Evolutionary conservation across 2,329 filamentous ascomycete species (phyloP).

Genomic region (Penicillium sclerotiorum): DNA sequence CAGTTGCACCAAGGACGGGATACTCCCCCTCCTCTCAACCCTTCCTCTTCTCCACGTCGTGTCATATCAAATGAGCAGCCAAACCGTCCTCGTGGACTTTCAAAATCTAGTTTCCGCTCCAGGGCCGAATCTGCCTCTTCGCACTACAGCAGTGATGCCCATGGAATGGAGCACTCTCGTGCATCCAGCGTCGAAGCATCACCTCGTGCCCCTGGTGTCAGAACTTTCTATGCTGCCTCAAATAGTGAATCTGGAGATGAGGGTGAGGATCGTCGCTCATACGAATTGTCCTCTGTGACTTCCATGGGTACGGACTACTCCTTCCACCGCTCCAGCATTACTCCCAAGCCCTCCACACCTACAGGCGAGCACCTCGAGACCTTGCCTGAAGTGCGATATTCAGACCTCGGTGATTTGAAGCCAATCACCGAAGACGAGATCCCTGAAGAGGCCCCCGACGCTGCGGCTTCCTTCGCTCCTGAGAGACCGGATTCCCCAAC

Average conservation of each 20-base stretch:
- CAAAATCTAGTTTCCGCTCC: slow-evolving; percentile 42
- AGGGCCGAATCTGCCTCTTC: slow-evolving; percentile 42
- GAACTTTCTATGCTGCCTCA: slow-evolving; percentile 39
- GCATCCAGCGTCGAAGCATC: slow-evolving; percentile 34
- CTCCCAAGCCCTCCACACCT: slow-evolving; percentile 33
- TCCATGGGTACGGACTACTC: slow-evolving; percentile 38
- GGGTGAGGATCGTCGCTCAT: slow-evolving; percentile 30
- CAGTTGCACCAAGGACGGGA: slow-evolving; percentile 77
- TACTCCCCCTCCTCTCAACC: slow-evolving; percentile 52
- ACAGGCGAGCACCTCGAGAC: slow-evolving; percentile 33
- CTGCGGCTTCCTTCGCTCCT: slow-evolving; percentile 16
- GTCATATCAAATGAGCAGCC: slow-evolving; percentile 24
- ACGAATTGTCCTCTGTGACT: slow-evolving; percentile 25
- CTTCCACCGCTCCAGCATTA: slow-evolving; percentile 38
- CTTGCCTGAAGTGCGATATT: slow-evolving; percentile 40
- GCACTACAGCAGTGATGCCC: slow-evolving; percentile 37
- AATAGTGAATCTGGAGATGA: slow-evolving; percentile 45
- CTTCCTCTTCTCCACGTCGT: slow-evolving; percentile 31
- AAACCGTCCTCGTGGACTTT: slow-evolving; percentile 35
- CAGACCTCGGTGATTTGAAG: slow-evolving; percentile 43
- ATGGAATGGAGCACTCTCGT: slow-evolving; percentile 27
- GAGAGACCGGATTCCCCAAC: slow-evolving; percentile 72
- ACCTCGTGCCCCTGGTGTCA: slow-evolving; percentile 26
- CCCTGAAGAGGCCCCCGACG: slow-evolving; percentile 19
- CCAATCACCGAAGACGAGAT: slow-evolving; percentile 41